phyloP scores from a whole-genome alignment of 1,284 basidiomycete genomes.

The Flammula alnicola region DNA sequence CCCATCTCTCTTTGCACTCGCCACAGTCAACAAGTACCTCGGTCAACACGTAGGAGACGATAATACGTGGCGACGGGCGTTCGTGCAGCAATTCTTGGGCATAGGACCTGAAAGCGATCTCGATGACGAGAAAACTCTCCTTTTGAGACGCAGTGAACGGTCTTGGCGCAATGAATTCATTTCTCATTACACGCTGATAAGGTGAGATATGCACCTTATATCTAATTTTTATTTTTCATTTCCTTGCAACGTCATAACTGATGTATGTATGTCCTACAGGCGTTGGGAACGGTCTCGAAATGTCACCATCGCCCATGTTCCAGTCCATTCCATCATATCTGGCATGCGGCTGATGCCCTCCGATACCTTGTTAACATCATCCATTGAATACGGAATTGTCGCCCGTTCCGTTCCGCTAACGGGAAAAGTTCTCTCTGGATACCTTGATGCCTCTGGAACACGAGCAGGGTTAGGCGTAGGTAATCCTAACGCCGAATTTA shows the following conservation, averaged over 20 bases:
- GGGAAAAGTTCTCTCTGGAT: slow-evolving; percentile 75
- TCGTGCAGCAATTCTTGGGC: slow-evolving; percentile 70
- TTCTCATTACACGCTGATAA: slow-evolving; percentile 52
- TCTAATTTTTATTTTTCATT: background rate
- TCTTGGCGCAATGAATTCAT: slow-evolving; percentile 77
- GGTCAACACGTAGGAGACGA: slow-evolving; percentile 76
- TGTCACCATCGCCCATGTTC: slow-evolving; percentile 62
- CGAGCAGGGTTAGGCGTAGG: slow-evolving; percentile 70
- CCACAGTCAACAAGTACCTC: slow-evolving; percentile 58
- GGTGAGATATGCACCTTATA: slow-evolving; percentile 41
- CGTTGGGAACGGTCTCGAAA: slow-evolving; percentile 75
- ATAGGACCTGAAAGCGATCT: slow-evolving; percentile 65
- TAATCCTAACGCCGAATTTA: slow-evolving; percentile 80
- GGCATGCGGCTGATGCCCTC: slow-evolving; percentile 63
- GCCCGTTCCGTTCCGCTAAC: slow-evolving; percentile 75
- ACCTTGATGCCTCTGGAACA: slow-evolving; percentile 68
- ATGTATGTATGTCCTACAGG: slow-evolving; percentile 40
- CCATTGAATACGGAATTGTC: slow-evolving; percentile 74
- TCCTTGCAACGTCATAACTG: slow-evolving; percentile 11
- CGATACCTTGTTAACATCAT: slow-evolving; percentile 65
- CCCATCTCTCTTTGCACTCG: slow-evolving; percentile 61
- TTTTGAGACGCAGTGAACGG: slow-evolving; percentile 59
- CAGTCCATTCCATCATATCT: slow-evolving; percentile 59
- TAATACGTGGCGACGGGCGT: slow-evolving; percentile 85
- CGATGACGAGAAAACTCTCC: slow-evolving; percentile 45